Base-by-base conservation (phyloP, 2,329 filamentous ascomycete species). In the Acephala macrosclerotiorum region DNA sequence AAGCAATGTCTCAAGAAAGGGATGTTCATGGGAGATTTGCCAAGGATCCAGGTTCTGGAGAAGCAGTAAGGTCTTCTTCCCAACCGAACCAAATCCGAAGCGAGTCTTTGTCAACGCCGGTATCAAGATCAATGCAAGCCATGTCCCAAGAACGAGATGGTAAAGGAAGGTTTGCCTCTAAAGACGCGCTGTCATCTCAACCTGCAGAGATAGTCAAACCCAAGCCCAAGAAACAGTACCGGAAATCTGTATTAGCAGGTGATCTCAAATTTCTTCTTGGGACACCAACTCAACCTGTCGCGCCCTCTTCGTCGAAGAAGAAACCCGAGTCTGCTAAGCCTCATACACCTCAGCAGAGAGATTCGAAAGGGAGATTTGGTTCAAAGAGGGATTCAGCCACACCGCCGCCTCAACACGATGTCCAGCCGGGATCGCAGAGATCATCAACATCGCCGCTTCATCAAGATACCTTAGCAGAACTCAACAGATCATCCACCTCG, bases 291-390 rank as follows among this genome's bases (percentile, higher is more conserved):
- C 20, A 29, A 26, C 5, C 7, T 53, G 8, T 20, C 3, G 8
- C 20, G 26, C 22, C 22, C 11, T 2, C 2, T 12, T 53, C 20
- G 20, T 26, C 47, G 20, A 18, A 29, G 18, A 55, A 11, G 51
- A 18, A 55, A 55, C 1, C n/a, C 3, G n/a, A 49, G 45, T 16
- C n/a, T 20, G 35, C 26, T 22, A 58, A 26, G 14, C 18, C 16
- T 20, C 4, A n/a, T 8, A 3, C n/a, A 20, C n/a, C 25, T 18
- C 58, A 47, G 33, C 33, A 57, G 29, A 58, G 65, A 60, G 67
- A 69, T 36, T 45, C 63, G 11, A 65, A 61, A 60, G 67, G 67
- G 6, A 64, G 65, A 60, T 69, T 69, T 60, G 61, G 26, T 18
- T 53, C 53, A 20, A 63, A 49, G 49, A 45, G 29, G 20, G 33